phyloP scores from a whole-genome alignment of 495 filamentous ascomycete species.

The Lepidopterella palustris region DNA sequence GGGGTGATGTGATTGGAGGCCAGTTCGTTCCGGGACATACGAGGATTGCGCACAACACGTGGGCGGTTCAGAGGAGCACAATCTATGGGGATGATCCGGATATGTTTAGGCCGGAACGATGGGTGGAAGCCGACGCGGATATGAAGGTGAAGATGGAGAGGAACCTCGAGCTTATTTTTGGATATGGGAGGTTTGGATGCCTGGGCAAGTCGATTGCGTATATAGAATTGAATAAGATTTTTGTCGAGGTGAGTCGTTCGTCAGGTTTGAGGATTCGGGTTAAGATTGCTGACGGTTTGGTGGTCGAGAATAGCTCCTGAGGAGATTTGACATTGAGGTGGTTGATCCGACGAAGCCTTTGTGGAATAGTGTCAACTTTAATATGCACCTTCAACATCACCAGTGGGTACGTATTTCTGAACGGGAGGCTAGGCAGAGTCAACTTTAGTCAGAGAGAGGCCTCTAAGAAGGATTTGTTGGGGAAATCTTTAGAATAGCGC shows the following conservation, averaged over 20 bases:
- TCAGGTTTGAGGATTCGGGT: not conserved
- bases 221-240: slow-evolving; percentile 48
- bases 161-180: slow-evolving; percentile 30
- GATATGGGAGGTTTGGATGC: slow-evolving; percentile 35
- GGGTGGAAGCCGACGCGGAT: slow-evolving; percentile 12
- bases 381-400: slow-evolving; percentile 9
- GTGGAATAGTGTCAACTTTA: slow-evolving; percentile 21
- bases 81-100: slow-evolving; percentile 15
- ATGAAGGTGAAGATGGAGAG: not conserved
- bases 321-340: slow-evolving; percentile 48
- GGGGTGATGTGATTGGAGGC: slow-evolving; percentile 12
- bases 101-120: slow-evolving; percentile 17
- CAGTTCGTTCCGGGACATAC: slow-evolving; percentile 15
- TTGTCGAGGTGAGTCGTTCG: slow-evolving; percentile 41
- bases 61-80: not conserved
- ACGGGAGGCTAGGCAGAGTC: not conserved
- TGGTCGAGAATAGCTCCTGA: slow-evolving; percentile 40
- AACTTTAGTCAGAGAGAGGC: not conserved
- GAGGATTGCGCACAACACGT: not conserved
- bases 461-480: not conserved
- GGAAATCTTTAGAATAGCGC: no score
- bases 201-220: slow-evolving; percentile 36
- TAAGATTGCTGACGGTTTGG: not conserved
- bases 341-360: slow-evolving; percentile 44
- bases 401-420: slow-evolving; percentile 10